Conservation (phyloP, 192 early-diverging fungal genomes). For the Entomortierella lignicola region DNA sequence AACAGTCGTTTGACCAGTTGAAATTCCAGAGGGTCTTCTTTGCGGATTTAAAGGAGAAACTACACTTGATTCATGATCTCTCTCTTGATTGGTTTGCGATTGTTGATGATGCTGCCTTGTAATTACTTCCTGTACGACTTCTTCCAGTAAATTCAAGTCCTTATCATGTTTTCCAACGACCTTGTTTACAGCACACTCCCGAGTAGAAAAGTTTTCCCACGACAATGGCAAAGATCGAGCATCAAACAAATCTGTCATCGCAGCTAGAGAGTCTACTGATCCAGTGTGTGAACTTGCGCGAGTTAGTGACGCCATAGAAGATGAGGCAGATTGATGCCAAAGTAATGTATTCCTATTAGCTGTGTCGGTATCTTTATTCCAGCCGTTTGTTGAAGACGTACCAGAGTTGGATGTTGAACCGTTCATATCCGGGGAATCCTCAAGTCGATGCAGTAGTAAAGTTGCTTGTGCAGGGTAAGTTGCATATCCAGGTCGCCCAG, state of each 20-base stretch:
- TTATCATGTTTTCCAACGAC: slow-evolving; percentile 41
- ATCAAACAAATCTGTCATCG: slow-evolving; percentile 16
- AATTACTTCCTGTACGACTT: slow-evolving; percentile 40
- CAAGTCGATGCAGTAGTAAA: background rate
- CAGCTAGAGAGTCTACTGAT: slow-evolving; percentile 7
- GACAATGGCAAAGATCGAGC: slow-evolving; percentile 28
- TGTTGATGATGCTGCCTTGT: slow-evolving; percentile 32
- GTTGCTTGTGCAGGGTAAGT: slow-evolving; percentile 10
- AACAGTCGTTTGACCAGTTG: background rate
- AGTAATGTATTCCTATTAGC: background rate
- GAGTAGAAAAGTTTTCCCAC: slow-evolving; percentile 47
- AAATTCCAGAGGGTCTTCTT: slow-evolving; percentile 4
- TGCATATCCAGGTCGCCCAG: slow-evolving; percentile 40
- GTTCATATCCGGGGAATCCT: background rate
- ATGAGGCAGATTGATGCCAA: background rate
- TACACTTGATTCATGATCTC: slow-evolving; percentile 3
- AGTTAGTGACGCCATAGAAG: slow-evolving; percentile 10
- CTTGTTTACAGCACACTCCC: slow-evolving; percentile 50
- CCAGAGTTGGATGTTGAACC: background rate
- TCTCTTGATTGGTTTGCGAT: slow-evolving; percentile 4
- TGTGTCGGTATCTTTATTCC: background rate
- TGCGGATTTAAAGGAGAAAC: background rate
- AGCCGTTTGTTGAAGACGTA: background rate
- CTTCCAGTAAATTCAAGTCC: slow-evolving; percentile 32
- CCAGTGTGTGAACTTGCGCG: slow-evolving; percentile 12